These are phyloP conservation scores for Toxoplasma gondii DNA, from an alignment of 169 alveolate species.

Conservation along the genomic window DNA sequence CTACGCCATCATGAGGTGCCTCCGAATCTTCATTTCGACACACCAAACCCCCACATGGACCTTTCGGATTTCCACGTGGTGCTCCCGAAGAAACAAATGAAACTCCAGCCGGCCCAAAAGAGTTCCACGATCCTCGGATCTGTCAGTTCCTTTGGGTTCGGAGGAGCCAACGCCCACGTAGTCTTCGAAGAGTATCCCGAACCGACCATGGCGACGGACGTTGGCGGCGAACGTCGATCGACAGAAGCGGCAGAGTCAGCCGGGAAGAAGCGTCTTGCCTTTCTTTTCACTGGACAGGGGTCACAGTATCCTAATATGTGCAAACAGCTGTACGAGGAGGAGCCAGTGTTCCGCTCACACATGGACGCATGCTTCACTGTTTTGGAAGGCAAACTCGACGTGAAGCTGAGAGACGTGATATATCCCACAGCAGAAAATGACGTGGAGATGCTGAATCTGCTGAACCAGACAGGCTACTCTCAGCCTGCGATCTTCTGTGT, in stretches of 20 bases:
- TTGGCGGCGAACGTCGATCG: not conserved
- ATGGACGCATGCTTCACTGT: conserved; percentile 67
- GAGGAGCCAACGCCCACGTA: conserved; percentile 77
- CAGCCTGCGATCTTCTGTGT: conserved; percentile 74
- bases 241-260: not conserved
- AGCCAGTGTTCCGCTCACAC: conserved; percentile 62
- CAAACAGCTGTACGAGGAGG: conserved; percentile 67
- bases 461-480: conserved; percentile 54
- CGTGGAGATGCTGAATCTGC: conserved; percentile 4
- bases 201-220: not conserved
- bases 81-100: not conserved
- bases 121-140: conserved; percentile 63
- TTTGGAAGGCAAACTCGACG: conserved; percentile 47
- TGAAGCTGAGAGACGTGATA: conserved; percentile 16
- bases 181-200: conserved; percentile 46
- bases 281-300: conserved; percentile 76
- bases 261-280: conserved; percentile 56
- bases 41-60: conserved; percentile 71
- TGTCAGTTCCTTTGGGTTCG: conserved; percentile 77
- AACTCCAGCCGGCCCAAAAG: conserved; percentile 30
- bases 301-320: conserved; percentile 72
- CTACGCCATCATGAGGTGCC: conserved; percentile 70
- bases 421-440: not conserved
- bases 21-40: conserved; percentile 73
- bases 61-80: conserved; percentile 48